phyloP scores from a whole-genome alignment of 1,139 yeast genomes.

The Lodderomyces elongisporus region DNA sequence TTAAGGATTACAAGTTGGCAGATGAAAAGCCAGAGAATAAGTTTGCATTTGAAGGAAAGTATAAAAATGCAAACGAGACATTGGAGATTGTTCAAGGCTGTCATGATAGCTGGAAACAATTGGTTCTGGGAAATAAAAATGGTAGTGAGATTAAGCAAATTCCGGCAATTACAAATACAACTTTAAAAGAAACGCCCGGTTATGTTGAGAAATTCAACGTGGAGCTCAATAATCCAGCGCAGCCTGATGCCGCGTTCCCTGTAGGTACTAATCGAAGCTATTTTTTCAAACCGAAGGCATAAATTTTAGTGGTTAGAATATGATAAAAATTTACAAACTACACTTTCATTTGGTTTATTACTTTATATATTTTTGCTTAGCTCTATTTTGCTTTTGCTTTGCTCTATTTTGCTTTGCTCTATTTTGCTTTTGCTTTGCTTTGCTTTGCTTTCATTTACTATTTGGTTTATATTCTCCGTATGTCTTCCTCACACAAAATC shows the following conservation, averaged over 20 bases:
- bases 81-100: conserved; percentile 68
- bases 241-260: conserved; percentile 28
- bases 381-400: no score
- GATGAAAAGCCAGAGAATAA: conserved; percentile 86
- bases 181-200: conserved; percentile 51
- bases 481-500: no score
- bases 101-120: conserved; percentile 64
- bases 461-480: no score
- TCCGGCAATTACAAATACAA: conserved; percentile 49
- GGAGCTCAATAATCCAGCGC: conserved; percentile 14
- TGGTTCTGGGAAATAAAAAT: conserved; percentile 48
- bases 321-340: no score
- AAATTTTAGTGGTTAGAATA: no score
- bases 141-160: conserved; percentile 33
- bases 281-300: conserved; percentile 10
- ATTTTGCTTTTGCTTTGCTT: no score
- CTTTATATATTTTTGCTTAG: no score
- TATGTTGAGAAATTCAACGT: conserved; percentile 14
- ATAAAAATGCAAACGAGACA: conserved; percentile 69
- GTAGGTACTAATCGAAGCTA: conserved; percentile 15
- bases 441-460: no score
- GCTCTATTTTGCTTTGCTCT: no score
- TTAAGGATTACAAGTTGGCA: conserved; percentile 83
- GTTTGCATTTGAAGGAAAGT: conserved; percentile 82
- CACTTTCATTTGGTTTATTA: no score